Base-by-base conservation (phyloP, 257 asterid species). In the Ajuga chamaepitys region DNA sequence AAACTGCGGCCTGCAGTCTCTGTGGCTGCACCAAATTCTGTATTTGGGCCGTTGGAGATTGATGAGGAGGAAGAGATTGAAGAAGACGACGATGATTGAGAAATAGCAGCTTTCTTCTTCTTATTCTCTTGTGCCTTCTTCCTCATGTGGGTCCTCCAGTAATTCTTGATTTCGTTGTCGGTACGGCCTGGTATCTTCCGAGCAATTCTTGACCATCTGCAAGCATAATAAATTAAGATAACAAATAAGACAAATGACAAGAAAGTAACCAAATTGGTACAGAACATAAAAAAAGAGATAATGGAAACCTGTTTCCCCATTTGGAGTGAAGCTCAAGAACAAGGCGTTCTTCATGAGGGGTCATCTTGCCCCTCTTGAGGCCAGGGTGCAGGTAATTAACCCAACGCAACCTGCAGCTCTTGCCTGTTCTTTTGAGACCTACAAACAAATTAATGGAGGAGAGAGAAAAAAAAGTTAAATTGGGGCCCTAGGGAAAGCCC, bases 361-460 rank as follows among this genome's bases (percentile, higher is more conserved):
- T 82, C 91, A 91, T 79, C 78, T 86, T 91, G 42, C 88, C 92
- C 62, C 96, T 70, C 55, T 85, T 91, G 72, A 91, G 91, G 46
- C 84, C 85, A 13, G 98, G 98, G 65, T 88, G 85, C 37, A 91
- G 78, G 78, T 91, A 91, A 67, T 91, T 91, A 74, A 91, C 95
- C 96, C 98, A 91, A 57, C 98, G 89, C 70, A 91, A 58, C 77
- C 98, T 74, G 93, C 98, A 91, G 67, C 98, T 86, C 70, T 91
- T 91, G 45, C 98, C 98, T 16, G 91, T 83, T 76, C 98, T 79
- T 72, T 87, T 91, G 70, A 86, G 57, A 80, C 95, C 98, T 91
- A 74, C 32, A 77, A 5, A 6, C 42, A 70, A 21, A 42, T 9
- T 8, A 13, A 4, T 10, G n/a, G n/a, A n/a, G n/a, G 10, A 9